Evolutionary conservation across 1,139 yeast genomes (phyloP).

Genomic region (Hanseniaspora uvarum): DNA sequence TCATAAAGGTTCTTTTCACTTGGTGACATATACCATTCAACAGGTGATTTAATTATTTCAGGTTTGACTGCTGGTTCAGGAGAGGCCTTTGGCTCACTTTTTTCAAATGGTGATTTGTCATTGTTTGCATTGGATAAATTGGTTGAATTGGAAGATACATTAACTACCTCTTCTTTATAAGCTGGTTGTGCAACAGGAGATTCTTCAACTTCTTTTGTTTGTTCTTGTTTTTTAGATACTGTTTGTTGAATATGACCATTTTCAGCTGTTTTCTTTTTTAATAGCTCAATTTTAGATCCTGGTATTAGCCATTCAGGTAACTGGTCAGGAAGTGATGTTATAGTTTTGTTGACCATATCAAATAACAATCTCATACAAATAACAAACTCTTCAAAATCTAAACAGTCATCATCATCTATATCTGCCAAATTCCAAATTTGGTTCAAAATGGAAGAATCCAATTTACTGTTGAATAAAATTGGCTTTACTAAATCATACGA

Average conservation of each 20-base stretch:
- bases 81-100: conserved; percentile 18
- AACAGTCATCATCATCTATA: conserved; percentile 78
- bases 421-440: conserved; percentile 88
- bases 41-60: conserved; percentile 43
- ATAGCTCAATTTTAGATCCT: conserved; percentile 70
- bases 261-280: conserved; percentile 30
- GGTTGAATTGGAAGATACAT: conserved; percentile 24
- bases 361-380: conserved; percentile 92
- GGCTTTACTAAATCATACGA: conserved; percentile 79
- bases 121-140: conserved; percentile 20
- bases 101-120: conserved; percentile 23
- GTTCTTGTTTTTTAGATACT: not conserved
- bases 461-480: conserved; percentile 78
- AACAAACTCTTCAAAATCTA: conserved; percentile 96
- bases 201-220: not conserved
- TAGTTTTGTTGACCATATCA: conserved; percentile 74
- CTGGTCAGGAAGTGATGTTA: conserved; percentile 50
- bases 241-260: conserved; percentile 1
- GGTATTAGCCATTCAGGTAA: conserved; percentile 92
- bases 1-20: conserved; percentile 71
- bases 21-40: conserved; percentile 96
- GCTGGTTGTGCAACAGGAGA: not conserved
- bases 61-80: conserved; percentile 32
- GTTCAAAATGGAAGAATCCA: conserved; percentile 63
- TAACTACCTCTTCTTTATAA: not conserved